Base-by-base conservation (phyloP, 179 eudicot genomes). In the Patellifolia procumbens region DNA sequence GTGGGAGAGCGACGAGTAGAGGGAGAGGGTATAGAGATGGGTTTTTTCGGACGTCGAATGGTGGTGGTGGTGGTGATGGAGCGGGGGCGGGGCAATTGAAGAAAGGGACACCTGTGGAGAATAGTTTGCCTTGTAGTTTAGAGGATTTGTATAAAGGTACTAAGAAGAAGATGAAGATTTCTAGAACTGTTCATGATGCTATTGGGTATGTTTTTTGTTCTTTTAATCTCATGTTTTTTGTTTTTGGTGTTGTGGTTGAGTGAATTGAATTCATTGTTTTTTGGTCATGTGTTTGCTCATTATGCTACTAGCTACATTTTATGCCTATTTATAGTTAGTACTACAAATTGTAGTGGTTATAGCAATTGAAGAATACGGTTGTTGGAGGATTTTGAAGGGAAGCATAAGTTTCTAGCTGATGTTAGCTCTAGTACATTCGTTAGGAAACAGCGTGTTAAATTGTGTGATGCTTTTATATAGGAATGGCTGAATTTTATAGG, bases 81-180 rank as follows among this genome's bases (percentile, higher is more conserved):
- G 0, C 22, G 1, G 51, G 59, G 3, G 1, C 58, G 49, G 15
- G 64, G 81, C 68, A 81, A 29, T 51, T 34, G 85, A 89, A 81
- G 83, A 89, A 92, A 76, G 93, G 84, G 28, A 67, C 83, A 28
- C 80, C 96, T 3, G 91, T 91, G 42, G 97, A 92, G 93, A 86
- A 86, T 68, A 16, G 13, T n/a, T 79, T 92, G 85, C 65, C 81
- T 26, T 92, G 97, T 86, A 31, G 29, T 69, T 48, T 49, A 43
- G 8, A 10, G 22, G 20, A 56, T 1, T 22, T 7, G 7, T 22
- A 1, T 22, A 24, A 56, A 24, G 97, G 97, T 22, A 83, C 91
- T 17, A 90, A 86, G 85, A 86, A 85, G 87, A 92, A 92, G 84
- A 92, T 92, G 92, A 92, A 86, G 90, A 92, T 92, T 74, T 90